Base-by-base conservation (phyloP, 2,329 filamentous ascomycete genomes). In the Harringtonia aguacate region DNA sequence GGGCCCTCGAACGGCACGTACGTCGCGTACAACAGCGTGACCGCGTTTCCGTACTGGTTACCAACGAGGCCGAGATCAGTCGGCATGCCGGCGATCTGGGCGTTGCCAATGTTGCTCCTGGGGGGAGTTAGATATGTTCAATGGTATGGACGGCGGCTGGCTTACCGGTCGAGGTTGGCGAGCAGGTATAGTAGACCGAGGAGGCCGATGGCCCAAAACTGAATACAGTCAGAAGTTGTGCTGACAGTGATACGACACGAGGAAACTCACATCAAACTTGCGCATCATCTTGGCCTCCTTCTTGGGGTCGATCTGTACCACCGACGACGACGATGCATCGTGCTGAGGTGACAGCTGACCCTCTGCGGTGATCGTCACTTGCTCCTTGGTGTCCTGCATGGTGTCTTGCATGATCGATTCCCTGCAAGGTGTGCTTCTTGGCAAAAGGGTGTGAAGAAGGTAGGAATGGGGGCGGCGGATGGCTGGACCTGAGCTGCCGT, bases 1-100 rank as follows among this genome's bases (percentile, higher is more conserved):
- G 58, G 58, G 2, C 51, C 55, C 44, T 61, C 57, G 39, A 60
- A 52, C 1, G 56, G 53, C 14, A 60, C 56, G n/a, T 60, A 60
- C 8, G 57, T 58, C 12, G 55, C 57, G 41, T 58, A 62, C 35
- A 39, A 27, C 14, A 39, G 31, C 2, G 37, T 39, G 8, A 21
- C 22, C 8, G 59, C 58, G 2, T 53, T 61, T 24, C 44, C 44
- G 30, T 34, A 46, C 33, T 50, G 48, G 37, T 50, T 50, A 17
- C 48, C 48, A 10, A 50, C 39, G 13, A 50, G 48, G 15, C 44
- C 46, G 1, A 50, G 30, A 20, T 50, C 48, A 7, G 20, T 12
- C 15, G 48, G 46, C 22, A 50, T 36, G 27, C 48, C 48, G 14
- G 48, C 44, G 20, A 50, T 45, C 15, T 50, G 30, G 28, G 48